Evolutionary conservation across 108 stramenopile species (phyloP), one percentile per base, ranked within the genome.

Genomic region (Discostella pseudostelligera): DNA sequence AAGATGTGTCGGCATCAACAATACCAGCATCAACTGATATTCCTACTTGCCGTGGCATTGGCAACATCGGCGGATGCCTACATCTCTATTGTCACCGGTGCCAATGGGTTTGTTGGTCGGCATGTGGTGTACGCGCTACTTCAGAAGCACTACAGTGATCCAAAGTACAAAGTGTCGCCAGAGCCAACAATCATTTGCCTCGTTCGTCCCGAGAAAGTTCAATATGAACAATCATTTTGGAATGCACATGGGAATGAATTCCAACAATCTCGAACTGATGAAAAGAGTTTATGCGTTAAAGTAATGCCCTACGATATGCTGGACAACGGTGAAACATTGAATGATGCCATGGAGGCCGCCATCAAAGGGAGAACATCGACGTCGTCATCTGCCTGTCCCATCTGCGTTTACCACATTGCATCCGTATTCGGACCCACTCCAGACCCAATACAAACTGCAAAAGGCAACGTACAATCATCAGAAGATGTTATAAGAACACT

Each of bases 221-320:
- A 57, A n/a, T 16, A 25, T 12, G 91, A 92, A 70, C n/a, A 72
- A 51, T 47, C 59, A 5, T 89, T 86, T 72, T 92, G 91, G 91
- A 55, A 69, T 50, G 67, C 75, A 8, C 67, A 67, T 64, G 25
- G 56, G 7, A 8, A 53, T 16, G 67, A 22, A 50, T 50, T 50
- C 24, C 49, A 22, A 50, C 19, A 20, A 50, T 25, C 21, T 25
- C 1, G 45, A 17, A 9, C 8, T 37, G 16, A 55, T 37, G 10
- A 10, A 20, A 8, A 58, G 8, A 39, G 21, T 26, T 6, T 36
- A 6, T 4, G 10, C n/a, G 48, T 84, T 9, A 59, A 70, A 50
- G 91, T 93, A 1, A 59, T 82, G 39, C 82, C 87, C 0, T 93
- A 89, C 60, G 88, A 89, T 56, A 93, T 93, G 91, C 61, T 89